A percentile compares a stretch with the other conserved stretches of the same genome.
phyloP scores from a whole-genome alignment of 2,329 filamentous ascomycete species.

The Paracamarosporium sp. region DNA sequence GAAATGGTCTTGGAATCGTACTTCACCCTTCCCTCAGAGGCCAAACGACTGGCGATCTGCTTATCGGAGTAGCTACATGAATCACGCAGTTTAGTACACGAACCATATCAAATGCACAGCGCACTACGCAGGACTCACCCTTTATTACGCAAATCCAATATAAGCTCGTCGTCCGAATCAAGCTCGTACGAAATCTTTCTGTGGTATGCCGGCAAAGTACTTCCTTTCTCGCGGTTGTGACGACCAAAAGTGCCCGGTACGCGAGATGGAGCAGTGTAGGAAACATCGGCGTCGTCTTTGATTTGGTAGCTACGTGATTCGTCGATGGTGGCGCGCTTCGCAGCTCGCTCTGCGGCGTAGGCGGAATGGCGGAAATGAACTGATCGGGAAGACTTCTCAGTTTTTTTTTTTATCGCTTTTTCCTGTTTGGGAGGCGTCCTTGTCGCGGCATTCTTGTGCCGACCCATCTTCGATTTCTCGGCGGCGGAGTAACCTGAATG shows the following conservation, averaged over 20 bases:
- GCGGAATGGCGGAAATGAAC: conserved; percentile 11
- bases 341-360: conserved; percentile 15
- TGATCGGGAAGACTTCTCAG: conserved; percentile 19
- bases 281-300: conserved; percentile 20
- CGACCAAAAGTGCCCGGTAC: conserved; percentile 33
- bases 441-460: too few species aligned
- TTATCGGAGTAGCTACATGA: conserved; percentile 46
- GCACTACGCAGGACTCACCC: too few species aligned
- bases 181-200: conserved; percentile 52
- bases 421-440: background rate
- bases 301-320: conserved; percentile 29
- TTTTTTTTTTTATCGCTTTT: background rate
- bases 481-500: too few species aligned
- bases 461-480: too few species aligned
- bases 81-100: background rate
- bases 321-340: conserved; percentile 15
- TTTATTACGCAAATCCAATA: conserved; percentile 51
- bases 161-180: conserved; percentile 57
- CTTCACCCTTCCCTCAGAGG: conserved; percentile 49
- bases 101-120: background rate
- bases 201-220: conserved; percentile 46
- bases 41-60: conserved; percentile 52
- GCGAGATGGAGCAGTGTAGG: conserved; percentile 16
- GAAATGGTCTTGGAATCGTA: conserved; percentile 57
- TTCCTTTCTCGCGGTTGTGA: conserved; percentile 33